Conservation (phyloP, 495 filamentous ascomycete species). For the Amniculicola lignicola region DNA sequence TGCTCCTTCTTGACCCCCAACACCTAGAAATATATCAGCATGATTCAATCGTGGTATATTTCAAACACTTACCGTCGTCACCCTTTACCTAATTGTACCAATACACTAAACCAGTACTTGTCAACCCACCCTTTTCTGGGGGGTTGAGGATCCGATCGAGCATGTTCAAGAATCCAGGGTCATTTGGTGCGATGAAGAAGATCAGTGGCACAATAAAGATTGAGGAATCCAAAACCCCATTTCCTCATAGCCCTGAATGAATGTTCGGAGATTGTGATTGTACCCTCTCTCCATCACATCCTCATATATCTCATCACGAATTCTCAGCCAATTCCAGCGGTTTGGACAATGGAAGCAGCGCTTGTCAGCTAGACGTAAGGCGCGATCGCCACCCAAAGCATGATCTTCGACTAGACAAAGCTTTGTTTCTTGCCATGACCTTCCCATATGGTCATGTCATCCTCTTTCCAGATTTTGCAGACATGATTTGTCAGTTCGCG, state of each 20-base stretch:
- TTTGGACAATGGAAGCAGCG: constrained; percentile 67
- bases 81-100: constrained; percentile 63
- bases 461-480: constrained; percentile 49
- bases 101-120: constrained; percentile 67
- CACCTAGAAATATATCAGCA: constrained; percentile 47
- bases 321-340: constrained; percentile 57
- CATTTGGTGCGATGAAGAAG: constrained; percentile 71
- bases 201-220: constrained; percentile 70
- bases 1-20: constrained; percentile 69
- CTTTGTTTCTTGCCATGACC: constrained; percentile 68
- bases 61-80: constrained; percentile 55
- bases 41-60: too few relatives aligned
- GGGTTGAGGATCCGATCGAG: constrained; percentile 63
- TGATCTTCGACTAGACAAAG: constrained; percentile 70
- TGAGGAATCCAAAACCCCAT: constrained; percentile 64
- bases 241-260: constrained; percentile 70
- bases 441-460: constrained; percentile 79
- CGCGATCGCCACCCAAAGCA: constrained; percentile 73
- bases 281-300: constrained; percentile 71
- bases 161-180: constrained; percentile 66
- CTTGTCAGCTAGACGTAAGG: constrained; percentile 66
- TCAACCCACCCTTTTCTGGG: constrained; percentile 68
- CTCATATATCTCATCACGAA: constrained; percentile 64
- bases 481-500: constrained; percentile 57
- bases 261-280: constrained; percentile 60